Evolutionary conservation across 2,329 filamentous ascomycete genomes (phyloP).

Genomic region (Davidsoniella australis): DNA sequence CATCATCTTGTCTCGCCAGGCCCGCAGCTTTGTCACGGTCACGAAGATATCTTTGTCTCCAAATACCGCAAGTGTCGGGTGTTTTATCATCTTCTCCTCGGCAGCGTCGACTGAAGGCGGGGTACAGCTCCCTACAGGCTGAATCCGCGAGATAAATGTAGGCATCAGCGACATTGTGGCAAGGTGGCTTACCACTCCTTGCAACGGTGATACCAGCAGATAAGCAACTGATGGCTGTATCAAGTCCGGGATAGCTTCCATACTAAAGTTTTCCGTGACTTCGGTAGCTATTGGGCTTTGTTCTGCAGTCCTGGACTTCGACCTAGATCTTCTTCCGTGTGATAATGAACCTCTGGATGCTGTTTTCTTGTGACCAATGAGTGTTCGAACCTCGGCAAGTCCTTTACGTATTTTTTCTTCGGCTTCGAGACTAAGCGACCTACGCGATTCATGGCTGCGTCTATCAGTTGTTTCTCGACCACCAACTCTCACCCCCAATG

Average conservation of each 20-base stretch:
- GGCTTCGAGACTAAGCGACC: constrained; percentile 24
- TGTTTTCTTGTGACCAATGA: constrained; percentile 18
- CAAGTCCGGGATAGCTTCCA: constrained; percentile 19
- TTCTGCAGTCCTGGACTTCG: background rate
- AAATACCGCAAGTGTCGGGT: constrained; percentile 52
- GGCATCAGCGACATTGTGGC: constrained; percentile 39
- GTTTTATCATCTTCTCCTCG: constrained; percentile 38
- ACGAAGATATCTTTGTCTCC: constrained; percentile 64
- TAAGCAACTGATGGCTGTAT: constrained; percentile 31
- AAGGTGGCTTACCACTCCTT: constrained; percentile 41
- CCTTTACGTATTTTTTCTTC: constrained; percentile 31
- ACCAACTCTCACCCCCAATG: constrained; percentile 30
- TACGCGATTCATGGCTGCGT: constrained; percentile 23
- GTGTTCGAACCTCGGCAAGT: constrained; percentile 30
- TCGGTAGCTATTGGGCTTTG: background rate
- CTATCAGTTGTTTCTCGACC: constrained; percentile 29
- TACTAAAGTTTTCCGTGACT: background rate
- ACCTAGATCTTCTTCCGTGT: constrained; percentile 4
- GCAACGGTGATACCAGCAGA: constrained; percentile 51
- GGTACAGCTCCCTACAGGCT: background rate
- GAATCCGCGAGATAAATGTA: background rate
- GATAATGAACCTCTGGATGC: background rate
- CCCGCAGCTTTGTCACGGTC: constrained; percentile 41
- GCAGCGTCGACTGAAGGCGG: constrained; percentile 16
- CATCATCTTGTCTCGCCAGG: constrained; percentile 44